Evolutionary conservation across 164 flowering plant species (phyloP), one percentile per base, ranked within the genome.

Genomic region (Vitis amurensis): DNA sequence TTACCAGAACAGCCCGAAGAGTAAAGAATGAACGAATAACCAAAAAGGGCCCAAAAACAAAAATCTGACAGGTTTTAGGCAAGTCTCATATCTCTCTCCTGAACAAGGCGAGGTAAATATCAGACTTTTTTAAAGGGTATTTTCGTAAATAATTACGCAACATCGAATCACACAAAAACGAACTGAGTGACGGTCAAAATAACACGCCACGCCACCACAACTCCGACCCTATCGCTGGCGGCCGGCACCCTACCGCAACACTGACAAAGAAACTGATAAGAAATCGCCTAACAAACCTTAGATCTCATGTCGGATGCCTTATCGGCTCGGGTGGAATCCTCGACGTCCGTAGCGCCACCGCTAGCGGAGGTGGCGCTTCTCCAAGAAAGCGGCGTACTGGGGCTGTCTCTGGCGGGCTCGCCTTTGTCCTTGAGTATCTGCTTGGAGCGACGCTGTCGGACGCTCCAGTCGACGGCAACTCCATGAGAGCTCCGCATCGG

Each of bases 381-480:
- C 85, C 87, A 88, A 1, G 91, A 84, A 4, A 88, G 88, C 49
- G 91, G 91, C 57, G 88, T 88, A 30, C 86, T 84, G 7, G 89
- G 91, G 47, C 91, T 88, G 14, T 72, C 83, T 4, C 86, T 73
- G 4, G 74, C 58, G 47, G 73, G 15, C 57, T 82, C 78, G 2
- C 66, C 63, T 66, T 76, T 80, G 61, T 71, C 76, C 67, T 66
- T 64, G 62, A 27, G 14, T 10, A 23, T 23, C 53, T 62, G 77
- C 64, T 72, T 82, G 53, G 89, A 79, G 31, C 91, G 79, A 9
- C 84, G 87, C 65, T 73, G 84, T 6, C 85, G 75, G 6, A 75
- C 74, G 11, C 78, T 86, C 91, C 91, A 88, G 9, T 63, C 66
- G 16, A 78, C 74, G 50, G 70, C 71, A 59, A 71, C 68, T 53